Evolutionary conservation across 2,329 filamentous ascomycete genomes (phyloP), one percentile per base, ranked within the genome.

Genomic region (Venturia effusa): DNA sequence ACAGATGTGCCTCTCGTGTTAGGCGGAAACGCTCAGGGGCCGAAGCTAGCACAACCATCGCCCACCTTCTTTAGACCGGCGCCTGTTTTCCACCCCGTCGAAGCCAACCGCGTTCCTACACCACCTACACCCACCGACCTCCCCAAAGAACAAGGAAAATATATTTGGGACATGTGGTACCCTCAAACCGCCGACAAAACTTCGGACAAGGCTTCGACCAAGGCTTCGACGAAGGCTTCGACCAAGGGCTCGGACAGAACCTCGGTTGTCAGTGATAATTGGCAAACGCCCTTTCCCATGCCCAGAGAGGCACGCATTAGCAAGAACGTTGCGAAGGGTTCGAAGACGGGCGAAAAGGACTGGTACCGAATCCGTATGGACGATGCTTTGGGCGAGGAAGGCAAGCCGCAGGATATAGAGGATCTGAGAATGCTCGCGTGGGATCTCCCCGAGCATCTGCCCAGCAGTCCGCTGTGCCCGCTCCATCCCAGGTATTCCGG

Each of bases 381-480:
- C 22, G n/a, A 15, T 19, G n/a, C 62, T 4, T 22, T 64, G 54
- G 61, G 39, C 19, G 61, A 40, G n/a, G 61, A 54, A 13, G 48
- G 55, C 17, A 39, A 65, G 15, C 22, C 40, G 13, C 39, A 43
- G 15, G 45, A 37, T 59, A 17, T 48, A 6, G 62, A 41, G 5
- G 55, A 61, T 22, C 30, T 64, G 40, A 55, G 15, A 15, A 63
- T 62, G 60, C 74, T 78, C 51, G 75, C 76, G 61, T 72, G 77
- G 68, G 68, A 76, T 19, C 66, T 76, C 0, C 77, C 78, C 1
- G 78, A 80, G 66, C 78, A 80, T 67, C 65, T 79, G 7, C 75
- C 76, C 1, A 73, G 64, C 6, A 77, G 75, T 63, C 77, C 77
- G 8, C 65, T 80, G 2, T 80, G 78, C 68, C 78, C 78, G 7